These are phyloP conservation scores for Xylariaceae sp. DNA, from an alignment of 2,329 filamentous ascomycete genomes.

Conservation along the genomic window DNA sequence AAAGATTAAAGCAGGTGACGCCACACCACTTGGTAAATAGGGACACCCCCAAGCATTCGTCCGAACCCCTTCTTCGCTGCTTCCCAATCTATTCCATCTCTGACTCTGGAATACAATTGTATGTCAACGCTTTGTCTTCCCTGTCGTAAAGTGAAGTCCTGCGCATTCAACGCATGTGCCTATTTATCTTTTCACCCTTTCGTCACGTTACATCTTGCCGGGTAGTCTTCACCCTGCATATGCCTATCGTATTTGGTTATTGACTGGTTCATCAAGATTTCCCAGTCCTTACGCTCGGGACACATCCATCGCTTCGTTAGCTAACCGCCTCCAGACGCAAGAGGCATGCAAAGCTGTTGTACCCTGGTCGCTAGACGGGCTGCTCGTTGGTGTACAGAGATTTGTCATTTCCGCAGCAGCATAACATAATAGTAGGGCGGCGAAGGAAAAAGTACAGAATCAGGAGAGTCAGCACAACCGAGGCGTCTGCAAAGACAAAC, in stretches of 20 bases:
- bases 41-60: no score
- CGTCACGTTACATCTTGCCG: constrained; percentile 27
- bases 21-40: no score
- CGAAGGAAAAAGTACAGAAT: constrained; percentile 16
- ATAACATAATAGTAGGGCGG: constrained; percentile 27
- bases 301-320: constrained; percentile 19
- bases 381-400: constrained; percentile 26
- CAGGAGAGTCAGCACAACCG: constrained; percentile 25
- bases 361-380: constrained; percentile 22
- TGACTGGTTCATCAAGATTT: constrained; percentile 21
- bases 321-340: no score
- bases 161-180: constrained; percentile 11
- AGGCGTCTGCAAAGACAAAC: constrained; percentile 19
- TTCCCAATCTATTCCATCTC: no score
- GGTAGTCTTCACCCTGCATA: constrained; percentile 21
- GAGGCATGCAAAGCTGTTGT: constrained; percentile 17
- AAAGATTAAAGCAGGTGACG: no score
- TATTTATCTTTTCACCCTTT: constrained; percentile 23
- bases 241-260: constrained; percentile 10
- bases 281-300: constrained; percentile 12
- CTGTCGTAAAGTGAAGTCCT: no score
- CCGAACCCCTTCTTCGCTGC: no score
- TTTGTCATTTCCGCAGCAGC: constrained; percentile 32
- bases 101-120: no score
- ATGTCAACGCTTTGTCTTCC: constrained; percentile 5